Evolutionary conservation across 2,329 filamentous ascomycete species (phyloP).

Genomic region (Ophiostoma montium): DNA sequence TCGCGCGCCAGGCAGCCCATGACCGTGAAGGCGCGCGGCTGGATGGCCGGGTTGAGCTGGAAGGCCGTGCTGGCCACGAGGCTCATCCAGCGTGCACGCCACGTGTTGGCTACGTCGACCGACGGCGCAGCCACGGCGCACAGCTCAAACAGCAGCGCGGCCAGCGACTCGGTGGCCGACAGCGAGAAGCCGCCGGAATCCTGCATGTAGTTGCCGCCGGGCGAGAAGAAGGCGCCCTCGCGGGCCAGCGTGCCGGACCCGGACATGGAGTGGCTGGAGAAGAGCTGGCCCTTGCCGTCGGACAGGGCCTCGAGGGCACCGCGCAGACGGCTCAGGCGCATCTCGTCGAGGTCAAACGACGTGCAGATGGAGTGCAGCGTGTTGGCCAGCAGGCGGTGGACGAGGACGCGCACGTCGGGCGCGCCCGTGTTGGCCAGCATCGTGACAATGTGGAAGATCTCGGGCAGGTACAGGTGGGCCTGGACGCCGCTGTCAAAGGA

Average conservation of each 20-base stretch:
- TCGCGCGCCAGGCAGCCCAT: constrained; percentile 60
- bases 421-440: constrained; percentile 55
- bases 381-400: constrained; percentile 52
- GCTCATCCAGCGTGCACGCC: constrained; percentile 62
- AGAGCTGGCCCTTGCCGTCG: constrained; percentile 44
- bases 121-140: constrained; percentile 50
- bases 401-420: constrained; percentile 39
- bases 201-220: too few relatives aligned
- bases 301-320: constrained; percentile 43
- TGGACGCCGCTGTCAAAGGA: constrained; percentile 56
- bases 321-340: constrained; percentile 39
- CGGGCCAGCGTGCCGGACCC: constrained; percentile 26
- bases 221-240: constrained; percentile 40
- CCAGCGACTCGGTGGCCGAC: constrained; percentile 45
- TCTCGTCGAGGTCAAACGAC: constrained; percentile 48
- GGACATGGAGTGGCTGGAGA: constrained; percentile 30
- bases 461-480: constrained; percentile 52
- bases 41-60: constrained; percentile 58
- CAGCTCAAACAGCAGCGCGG: constrained; percentile 47
- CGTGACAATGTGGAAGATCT: constrained; percentile 56
- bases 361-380: constrained; percentile 55
- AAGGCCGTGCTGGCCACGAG: constrained; percentile 59
- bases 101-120: constrained; percentile 50
- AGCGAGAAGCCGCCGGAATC: constrained; percentile 38
- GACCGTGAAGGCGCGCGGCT: constrained; percentile 53